These are phyloP conservation scores for Haematococcus lacustris DNA, from an alignment of 139 green algal species.

Conservation along the genomic window DNA sequence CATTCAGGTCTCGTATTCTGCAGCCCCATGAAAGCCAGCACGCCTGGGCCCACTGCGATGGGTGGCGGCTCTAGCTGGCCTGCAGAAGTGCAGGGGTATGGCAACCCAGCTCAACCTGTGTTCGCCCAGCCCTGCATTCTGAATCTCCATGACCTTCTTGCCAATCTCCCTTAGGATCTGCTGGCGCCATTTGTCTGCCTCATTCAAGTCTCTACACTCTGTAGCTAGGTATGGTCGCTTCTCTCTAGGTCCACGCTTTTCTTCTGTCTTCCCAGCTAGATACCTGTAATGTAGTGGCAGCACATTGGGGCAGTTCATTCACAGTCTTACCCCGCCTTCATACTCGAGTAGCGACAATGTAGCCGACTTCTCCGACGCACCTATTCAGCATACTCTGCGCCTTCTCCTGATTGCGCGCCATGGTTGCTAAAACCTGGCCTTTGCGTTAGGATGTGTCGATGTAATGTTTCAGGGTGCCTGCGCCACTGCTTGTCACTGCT, in stretches of 20 bases:
- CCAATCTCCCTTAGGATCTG: conserved; percentile 95
- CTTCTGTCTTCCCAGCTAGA: conserved; percentile 68
- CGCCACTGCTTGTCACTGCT: too few relatives aligned
- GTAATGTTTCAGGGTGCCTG: too few relatives aligned
- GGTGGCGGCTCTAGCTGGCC: too few relatives aligned
- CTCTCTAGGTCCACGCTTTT: conserved; percentile 45
- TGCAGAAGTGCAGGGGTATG: too few relatives aligned
- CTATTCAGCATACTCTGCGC: conserved; percentile 96
- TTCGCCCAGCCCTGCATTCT: conserved; percentile 95
- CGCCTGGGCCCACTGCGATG: too few relatives aligned
- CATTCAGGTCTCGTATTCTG: conserved; percentile 95
- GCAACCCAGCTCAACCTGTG: too few relatives aligned
- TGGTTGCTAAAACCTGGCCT: background rate
- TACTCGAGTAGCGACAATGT: background rate
- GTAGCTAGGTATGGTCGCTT: conserved; percentile 83
- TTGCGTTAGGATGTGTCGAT: background rate
- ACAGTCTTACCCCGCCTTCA: background rate
- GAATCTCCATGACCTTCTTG: conserved; percentile 98
- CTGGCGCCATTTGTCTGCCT: conserved; percentile 93
- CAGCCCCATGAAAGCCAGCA: too few relatives aligned
- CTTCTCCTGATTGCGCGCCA: conserved; percentile 36
- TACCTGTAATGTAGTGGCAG: conserved; percentile 29
- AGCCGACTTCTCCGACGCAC: background rate
- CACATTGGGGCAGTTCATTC: background rate
- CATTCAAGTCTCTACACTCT: conserved; percentile 84